Evolutionary conservation across 1,284 basidiomycete species (phyloP).

Genomic region (Pseudozyma thailandica): DNA sequence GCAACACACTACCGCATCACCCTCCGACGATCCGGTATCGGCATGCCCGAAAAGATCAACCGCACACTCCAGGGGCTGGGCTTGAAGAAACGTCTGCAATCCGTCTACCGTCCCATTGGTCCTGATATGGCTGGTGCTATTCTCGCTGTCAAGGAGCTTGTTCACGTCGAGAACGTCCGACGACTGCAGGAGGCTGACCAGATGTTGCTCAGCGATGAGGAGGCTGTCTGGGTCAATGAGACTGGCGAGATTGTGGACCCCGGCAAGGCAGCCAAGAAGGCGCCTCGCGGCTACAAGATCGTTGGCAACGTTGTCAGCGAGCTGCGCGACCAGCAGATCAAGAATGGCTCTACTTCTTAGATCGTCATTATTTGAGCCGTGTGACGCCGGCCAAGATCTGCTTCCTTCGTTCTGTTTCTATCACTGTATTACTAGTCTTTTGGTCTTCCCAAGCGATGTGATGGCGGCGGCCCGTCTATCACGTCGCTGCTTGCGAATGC

Average conservation of each 20-base stretch:
- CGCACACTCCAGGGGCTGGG: slow-evolving; percentile 81
- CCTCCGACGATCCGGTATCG: slow-evolving; percentile 81
- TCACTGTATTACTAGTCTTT: slow-evolving; percentile 26
- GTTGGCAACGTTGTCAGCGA: slow-evolving; percentile 64
- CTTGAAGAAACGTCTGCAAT: slow-evolving; percentile 81
- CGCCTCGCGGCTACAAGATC: slow-evolving; percentile 63
- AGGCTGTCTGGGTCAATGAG: slow-evolving; percentile 64
- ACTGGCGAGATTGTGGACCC: slow-evolving; percentile 65
- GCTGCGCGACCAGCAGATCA: slow-evolving; percentile 55
- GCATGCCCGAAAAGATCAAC: slow-evolving; percentile 77
- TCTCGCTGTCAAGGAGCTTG: slow-evolving; percentile 82
- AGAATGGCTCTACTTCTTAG: slow-evolving; percentile 28
- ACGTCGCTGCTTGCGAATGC: slow-evolving; percentile 4
- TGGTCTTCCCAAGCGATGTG: not conserved
- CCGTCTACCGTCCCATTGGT: slow-evolving; percentile 79
- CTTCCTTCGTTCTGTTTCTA: not conserved
- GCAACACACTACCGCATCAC: slow-evolving; percentile 84
- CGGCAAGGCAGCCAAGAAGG: slow-evolving; percentile 59
- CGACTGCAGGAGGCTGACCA: slow-evolving; percentile 51
- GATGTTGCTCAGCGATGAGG: slow-evolving; percentile 40
- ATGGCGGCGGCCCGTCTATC: too few relatives aligned
- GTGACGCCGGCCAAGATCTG: too few relatives aligned
- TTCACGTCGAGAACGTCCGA: slow-evolving; percentile 83
- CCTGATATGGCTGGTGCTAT: slow-evolving; percentile 84
- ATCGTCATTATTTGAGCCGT: too few relatives aligned